Evolutionary conservation across 805 yeast genomes (phyloP).

Genomic region (Candida tibetensis): DNA sequence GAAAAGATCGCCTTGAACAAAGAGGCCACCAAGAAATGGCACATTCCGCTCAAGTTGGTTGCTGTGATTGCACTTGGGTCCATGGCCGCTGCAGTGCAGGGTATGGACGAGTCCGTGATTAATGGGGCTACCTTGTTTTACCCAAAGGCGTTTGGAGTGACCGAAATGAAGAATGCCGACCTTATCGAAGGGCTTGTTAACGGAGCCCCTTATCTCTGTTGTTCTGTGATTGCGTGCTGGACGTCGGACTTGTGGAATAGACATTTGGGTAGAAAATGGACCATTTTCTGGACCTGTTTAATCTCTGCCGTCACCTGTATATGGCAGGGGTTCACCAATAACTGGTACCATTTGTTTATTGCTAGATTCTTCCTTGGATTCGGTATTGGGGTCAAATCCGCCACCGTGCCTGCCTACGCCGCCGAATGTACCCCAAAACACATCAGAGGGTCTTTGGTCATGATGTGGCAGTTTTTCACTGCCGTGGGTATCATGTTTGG

Average conservation of each 20-base stretch:
- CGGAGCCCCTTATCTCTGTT: slow-evolving; percentile 66
- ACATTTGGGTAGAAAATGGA: slow-evolving; percentile 56
- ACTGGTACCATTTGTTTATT: slow-evolving; percentile 59
- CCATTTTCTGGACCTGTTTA: slow-evolving; percentile 57
- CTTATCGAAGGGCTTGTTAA: slow-evolving; percentile 62
- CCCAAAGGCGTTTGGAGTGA: slow-evolving; percentile 53
- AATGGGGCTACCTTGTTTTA: slow-evolving; percentile 66
- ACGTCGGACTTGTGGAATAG: slow-evolving; percentile 52
- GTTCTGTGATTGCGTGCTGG: slow-evolving; percentile 61
- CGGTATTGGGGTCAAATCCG: slow-evolving; percentile 65
- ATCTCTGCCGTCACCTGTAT: slow-evolving; percentile 60
- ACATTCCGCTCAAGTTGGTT: slow-evolving; percentile 46
- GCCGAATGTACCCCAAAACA: slow-evolving; percentile 62
- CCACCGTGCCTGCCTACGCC: slow-evolving; percentile 65
- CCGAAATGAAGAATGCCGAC: slow-evolving; percentile 40
- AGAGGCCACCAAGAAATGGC: slow-evolving; percentile 44
- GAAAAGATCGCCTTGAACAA: slow-evolving; percentile 49
- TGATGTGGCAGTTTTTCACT: slow-evolving; percentile 74
- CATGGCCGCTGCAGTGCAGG: slow-evolving; percentile 69
- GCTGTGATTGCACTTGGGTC: slow-evolving; percentile 61
- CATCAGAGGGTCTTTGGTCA: slow-evolving; percentile 62
- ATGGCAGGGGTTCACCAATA: slow-evolving; percentile 66
- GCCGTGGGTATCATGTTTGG: slow-evolving; percentile 73
- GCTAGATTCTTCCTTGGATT: slow-evolving; percentile 58
- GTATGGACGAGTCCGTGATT: slow-evolving; percentile 71